Base-by-base conservation (phyloP, 176 grass and related monocot species). In the Thalia dealbata region DNA sequence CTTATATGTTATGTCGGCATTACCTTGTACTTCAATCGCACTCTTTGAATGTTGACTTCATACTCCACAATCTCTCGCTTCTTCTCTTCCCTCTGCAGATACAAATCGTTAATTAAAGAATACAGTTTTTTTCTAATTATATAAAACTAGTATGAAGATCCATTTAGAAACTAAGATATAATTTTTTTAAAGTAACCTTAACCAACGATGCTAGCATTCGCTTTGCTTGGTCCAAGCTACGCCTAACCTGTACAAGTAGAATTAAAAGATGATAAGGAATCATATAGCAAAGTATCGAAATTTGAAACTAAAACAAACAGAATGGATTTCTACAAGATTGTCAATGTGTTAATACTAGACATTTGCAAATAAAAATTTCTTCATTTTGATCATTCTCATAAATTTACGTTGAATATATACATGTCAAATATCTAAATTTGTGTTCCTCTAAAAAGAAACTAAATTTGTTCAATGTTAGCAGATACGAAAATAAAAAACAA, bases 21-120 rank as follows among this genome's bases (percentile, higher is more conserved):
- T 79, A 92, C 95, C 87, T 88, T 99, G 68, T 99, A 99, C 82
- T 85, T 92, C 85, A 99, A 86, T 69, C 86, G 90, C 73, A 90
- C 76, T 18, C 90, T 82, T 69, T 93, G 95, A 76, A 99, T 78
- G 51, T 86, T 91, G 81, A 99, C 83, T 38, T 93, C 79, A 24
- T 77, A 99, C 77, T 93, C 87, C 76, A 99, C 84, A 3, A 81
- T 73, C 61, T 93, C 95, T 50, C 90, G 83, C 41, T 99, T 99
- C 52, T 77, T 88, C 83, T 99, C 95, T 76, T 99, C 95, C 78
- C 95, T 93, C 95, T 99, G 75, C 60, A 74, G 75, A 86, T 54
- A 44, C 29, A 74, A 73, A 14, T 23, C 4, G 67, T 25, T 75
- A 21, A 15, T 75, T 16, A 75, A 6, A 13, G 6, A 67, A 55